Evolutionary conservation across 1,139 yeast species (phyloP).

Genomic region (Tardiomyces digboiensis): DNA sequence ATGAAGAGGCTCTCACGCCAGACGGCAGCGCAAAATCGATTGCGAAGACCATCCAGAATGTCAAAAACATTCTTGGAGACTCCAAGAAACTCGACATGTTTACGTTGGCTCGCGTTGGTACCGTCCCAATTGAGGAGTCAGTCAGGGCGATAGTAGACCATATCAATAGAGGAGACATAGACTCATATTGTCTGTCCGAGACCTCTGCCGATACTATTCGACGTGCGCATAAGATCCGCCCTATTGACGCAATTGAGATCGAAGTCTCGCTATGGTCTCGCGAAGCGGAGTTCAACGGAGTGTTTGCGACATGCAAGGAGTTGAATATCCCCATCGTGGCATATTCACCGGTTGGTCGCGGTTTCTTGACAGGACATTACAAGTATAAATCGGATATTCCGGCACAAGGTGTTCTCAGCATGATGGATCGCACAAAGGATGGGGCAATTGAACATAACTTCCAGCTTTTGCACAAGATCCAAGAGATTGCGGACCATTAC

Average conservation of each 20-base stretch:
- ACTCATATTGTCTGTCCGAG: conserved; percentile 62
- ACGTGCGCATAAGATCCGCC: conserved; percentile 42
- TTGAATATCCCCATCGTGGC: conserved; percentile 59
- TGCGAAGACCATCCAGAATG: conserved; percentile 39
- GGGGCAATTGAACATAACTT: conserved; percentile 49
- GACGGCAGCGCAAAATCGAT: conserved; percentile 42
- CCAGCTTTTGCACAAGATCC: conserved; percentile 38
- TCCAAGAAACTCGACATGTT: conserved; percentile 41
- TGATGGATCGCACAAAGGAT: conserved; percentile 47
- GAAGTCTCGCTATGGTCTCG: conserved; percentile 64
- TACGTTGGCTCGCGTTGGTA: conserved; percentile 63
- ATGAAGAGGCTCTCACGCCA: conserved; percentile 32
- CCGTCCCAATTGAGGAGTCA: conserved; percentile 27
- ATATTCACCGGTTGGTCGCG: conserved; percentile 79
- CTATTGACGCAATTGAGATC: conserved; percentile 61
- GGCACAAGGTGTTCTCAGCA: conserved; percentile 43
- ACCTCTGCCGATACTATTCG: conserved; percentile 50
- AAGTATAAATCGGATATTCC: conserved; percentile 37
- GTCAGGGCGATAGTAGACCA: conserved; percentile 19
- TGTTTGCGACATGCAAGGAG: conserved; percentile 44
- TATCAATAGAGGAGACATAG: conserved; percentile 32
- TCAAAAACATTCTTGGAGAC: conserved; percentile 35
- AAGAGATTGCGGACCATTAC: conserved; percentile 34
- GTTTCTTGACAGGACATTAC: conserved; percentile 58
- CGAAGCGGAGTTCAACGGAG: conserved; percentile 51